Evolutionary conservation across 768 basidiomycete species (phyloP).

Genomic region (Polyporus arcularius): DNA sequence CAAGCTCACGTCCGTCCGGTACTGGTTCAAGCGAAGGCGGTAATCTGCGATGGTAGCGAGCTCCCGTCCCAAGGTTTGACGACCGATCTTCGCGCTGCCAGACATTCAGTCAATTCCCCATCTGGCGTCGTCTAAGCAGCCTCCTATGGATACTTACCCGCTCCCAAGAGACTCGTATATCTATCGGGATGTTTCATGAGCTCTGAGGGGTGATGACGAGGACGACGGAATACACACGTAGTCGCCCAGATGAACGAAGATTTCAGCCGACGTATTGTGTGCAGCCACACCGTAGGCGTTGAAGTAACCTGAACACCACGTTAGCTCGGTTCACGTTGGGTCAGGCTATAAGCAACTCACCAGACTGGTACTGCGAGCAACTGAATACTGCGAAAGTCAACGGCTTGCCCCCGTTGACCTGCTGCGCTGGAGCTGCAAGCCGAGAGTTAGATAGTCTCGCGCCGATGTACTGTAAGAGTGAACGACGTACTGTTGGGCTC

Average conservation of each 20-base stretch:
- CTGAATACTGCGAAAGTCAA: slow-evolving; percentile 59
- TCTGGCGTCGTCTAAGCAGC: no score
- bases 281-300: slow-evolving; percentile 62
- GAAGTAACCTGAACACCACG: slow-evolving; percentile 46
- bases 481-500: slow-evolving; percentile 42
- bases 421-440: slow-evolving; percentile 42
- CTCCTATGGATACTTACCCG: slow-evolving; percentile 19
- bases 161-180: slow-evolving; percentile 50
- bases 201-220: not conserved
- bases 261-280: slow-evolving; percentile 51
- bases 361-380: slow-evolving; percentile 55
- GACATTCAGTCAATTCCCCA: no score
- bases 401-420: slow-evolving; percentile 54
- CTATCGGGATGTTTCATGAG: slow-evolving; percentile 24
- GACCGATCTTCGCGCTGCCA: slow-evolving; percentile 47
- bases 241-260: slow-evolving; percentile 61
- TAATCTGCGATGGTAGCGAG: slow-evolving; percentile 59
- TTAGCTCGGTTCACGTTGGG: not conserved
- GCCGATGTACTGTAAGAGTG: not conserved
- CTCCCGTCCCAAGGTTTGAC: slow-evolving; percentile 52
- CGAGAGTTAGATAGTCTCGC: no score
- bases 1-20: slow-evolving; percentile 52
- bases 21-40: slow-evolving; percentile 51
- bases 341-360: slow-evolving; percentile 26
- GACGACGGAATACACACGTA: slow-evolving; percentile 41